phyloP scores from a whole-genome alignment of 495 filamentous ascomycete species.

The Hypoxylon subgilvum region DNA sequence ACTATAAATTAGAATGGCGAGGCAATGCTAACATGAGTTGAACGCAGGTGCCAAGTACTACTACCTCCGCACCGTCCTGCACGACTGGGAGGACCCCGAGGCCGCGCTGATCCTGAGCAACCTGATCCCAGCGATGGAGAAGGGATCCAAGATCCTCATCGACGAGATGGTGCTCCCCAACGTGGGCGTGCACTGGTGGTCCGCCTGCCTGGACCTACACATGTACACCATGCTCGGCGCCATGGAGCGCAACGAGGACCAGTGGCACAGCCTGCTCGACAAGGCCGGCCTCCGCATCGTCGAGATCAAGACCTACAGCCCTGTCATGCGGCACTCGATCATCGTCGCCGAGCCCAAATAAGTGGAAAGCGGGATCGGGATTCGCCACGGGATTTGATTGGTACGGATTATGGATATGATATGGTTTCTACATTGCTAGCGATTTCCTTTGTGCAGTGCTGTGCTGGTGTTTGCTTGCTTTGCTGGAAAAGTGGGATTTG shows the following conservation, averaged over 20 bases:
- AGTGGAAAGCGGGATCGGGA: background rate
- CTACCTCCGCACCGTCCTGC: background rate
- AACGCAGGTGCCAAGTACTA: background rate
- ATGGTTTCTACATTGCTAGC: too few relatives aligned
- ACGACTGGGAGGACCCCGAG: background rate
- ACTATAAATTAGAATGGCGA: too few relatives aligned
- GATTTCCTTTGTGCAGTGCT: too few relatives aligned
- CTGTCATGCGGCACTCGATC: background rate
- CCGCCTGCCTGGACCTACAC: slow-evolving; percentile 1
- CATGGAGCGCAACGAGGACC: slow-evolving; percentile 2
- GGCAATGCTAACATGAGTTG: too few relatives aligned
- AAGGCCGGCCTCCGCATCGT: background rate
- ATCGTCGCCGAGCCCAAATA: background rate
- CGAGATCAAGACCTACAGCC: slow-evolving; percentile 1
- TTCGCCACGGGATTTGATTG: background rate
- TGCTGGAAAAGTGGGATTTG: too few relatives aligned
- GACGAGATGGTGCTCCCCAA: slow-evolving; percentile 51
- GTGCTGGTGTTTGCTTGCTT: too few relatives aligned
- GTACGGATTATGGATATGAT: background rate
- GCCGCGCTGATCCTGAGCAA: slow-evolving; percentile 22
- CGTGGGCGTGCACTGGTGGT: slow-evolving; percentile 11
- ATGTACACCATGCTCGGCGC: slow-evolving; percentile 1
- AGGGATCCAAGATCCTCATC: slow-evolving; percentile 47
- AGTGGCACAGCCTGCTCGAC: background rate
- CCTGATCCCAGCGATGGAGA: slow-evolving; percentile 43